A percentile compares a stretch with the other conserved stretches of the same genome.
Evolutionary conservation across 768 basidiomycete genomes (phyloP).

Genomic region (Daedalea quercina): DNA sequence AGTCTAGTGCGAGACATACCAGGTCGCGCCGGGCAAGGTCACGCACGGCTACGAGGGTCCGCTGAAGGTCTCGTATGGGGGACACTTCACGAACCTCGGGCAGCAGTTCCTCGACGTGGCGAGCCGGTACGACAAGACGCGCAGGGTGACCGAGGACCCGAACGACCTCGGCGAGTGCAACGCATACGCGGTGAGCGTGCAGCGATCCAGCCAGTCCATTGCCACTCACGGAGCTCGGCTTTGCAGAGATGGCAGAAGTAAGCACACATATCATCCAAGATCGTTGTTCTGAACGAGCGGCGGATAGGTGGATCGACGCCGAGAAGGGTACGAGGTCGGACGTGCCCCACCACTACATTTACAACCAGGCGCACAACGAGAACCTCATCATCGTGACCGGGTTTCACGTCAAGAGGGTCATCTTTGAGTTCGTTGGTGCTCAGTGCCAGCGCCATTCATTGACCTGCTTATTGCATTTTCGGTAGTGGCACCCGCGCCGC

Average conservation of each 20-base stretch:
- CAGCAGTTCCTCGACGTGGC: constrained; percentile 22
- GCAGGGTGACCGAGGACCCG: constrained; percentile 13
- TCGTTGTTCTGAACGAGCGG: not conserved
- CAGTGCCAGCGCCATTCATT: not conserved
- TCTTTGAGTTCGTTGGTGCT: constrained; percentile 23
- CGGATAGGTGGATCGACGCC: constrained; percentile 44
- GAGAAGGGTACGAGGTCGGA: constrained; percentile 56
- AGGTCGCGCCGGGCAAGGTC: constrained; percentile 19
- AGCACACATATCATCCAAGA: not conserved
- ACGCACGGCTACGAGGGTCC: constrained; percentile 46
- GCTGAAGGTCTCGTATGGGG: constrained; percentile 27
- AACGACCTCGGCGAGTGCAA: constrained; percentile 20
- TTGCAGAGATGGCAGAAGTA: constrained; percentile 52
- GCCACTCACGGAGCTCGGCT: not conserved
- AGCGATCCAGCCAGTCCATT: not conserved
- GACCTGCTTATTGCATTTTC: not conserved
- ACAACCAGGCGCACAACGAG: constrained; percentile 18
- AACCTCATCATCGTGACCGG: constrained; percentile 26
- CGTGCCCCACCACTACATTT: constrained; percentile 37
- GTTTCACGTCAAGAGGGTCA: constrained; percentile 29
- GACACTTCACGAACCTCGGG: constrained; percentile 16
- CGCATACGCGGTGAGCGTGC: constrained; percentile 18
- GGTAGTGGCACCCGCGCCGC: constrained; percentile 30
- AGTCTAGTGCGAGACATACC: constrained; percentile 35
- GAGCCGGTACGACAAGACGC: constrained; percentile 14